Conservation (phyloP, 2,329 filamentous ascomycete genomes). For the Verticillium longisporum region DNA sequence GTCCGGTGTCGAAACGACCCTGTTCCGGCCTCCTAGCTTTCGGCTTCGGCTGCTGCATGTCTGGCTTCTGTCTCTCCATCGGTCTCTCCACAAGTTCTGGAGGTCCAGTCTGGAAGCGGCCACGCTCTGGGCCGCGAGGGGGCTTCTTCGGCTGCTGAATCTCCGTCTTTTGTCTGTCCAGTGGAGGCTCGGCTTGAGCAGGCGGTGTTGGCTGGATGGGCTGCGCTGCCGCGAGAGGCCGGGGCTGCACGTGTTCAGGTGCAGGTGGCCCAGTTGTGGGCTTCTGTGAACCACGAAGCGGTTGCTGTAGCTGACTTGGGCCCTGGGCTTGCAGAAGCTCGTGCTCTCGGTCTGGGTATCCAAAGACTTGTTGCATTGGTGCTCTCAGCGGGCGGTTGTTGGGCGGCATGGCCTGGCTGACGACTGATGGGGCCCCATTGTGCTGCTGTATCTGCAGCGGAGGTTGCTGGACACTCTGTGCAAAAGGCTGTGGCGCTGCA, state of each 20-base stretch:
- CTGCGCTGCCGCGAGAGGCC: constrained; percentile 25
- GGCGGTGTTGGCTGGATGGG: constrained; percentile 23
- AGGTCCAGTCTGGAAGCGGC: constrained; percentile 15
- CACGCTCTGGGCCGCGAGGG: constrained; percentile 15
- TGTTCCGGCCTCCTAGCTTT: neutral
- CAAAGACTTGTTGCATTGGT: constrained; percentile 29
- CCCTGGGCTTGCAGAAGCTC: constrained; percentile 17
- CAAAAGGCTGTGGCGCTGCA: constrained; percentile 19
- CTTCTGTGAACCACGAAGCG: constrained; percentile 34
- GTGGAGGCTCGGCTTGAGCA: constrained; percentile 21
- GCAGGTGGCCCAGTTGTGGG: constrained; percentile 21
- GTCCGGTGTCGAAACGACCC: neutral
- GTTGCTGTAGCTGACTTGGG: constrained; percentile 23
- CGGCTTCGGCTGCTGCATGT: constrained; percentile 20
- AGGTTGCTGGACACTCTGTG: constrained; percentile 18
- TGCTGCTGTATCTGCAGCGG: constrained; percentile 24
- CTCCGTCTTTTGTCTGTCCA: constrained; percentile 6
- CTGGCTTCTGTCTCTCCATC: constrained; percentile 21
- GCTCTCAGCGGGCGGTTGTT: constrained; percentile 33
- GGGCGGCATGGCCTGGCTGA: constrained; percentile 40
- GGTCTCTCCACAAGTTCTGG: constrained; percentile 16
- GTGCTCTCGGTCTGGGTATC: constrained; percentile 37
- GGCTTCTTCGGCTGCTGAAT: constrained; percentile 18
- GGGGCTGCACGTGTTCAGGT: constrained; percentile 25
- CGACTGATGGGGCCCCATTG: constrained; percentile 25